These are phyloP conservation scores for Talaromyces atroroseus DNA, from an alignment of 2,329 filamentous ascomycete species.

Conservation along the genomic window DNA sequence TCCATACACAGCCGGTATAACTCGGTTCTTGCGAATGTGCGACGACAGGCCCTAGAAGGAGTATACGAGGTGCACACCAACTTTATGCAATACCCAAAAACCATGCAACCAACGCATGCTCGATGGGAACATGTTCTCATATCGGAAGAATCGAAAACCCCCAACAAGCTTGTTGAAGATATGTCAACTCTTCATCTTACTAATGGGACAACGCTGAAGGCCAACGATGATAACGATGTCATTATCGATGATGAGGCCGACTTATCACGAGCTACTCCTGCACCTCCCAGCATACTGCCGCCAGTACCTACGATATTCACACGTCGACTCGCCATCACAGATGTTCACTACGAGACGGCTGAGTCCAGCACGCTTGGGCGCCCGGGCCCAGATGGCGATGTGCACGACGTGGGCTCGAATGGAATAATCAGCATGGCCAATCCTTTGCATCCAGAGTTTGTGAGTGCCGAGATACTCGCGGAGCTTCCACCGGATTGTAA, in stretches of 20 bases:
- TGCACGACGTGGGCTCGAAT: slow-evolving; percentile 38
- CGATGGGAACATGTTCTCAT: slow-evolving; percentile 68
- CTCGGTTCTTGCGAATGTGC: slow-evolving; percentile 61
- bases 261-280: slow-evolving; percentile 8
- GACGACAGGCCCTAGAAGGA: slow-evolving; percentile 65
- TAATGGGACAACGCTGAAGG: slow-evolving; percentile 22
- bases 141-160: slow-evolving; percentile 31
- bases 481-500: slow-evolving; percentile 54
- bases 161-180: slow-evolving; percentile 27
- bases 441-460: slow-evolving; percentile 31
- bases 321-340: slow-evolving; percentile 59
- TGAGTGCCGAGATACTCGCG: slow-evolving; percentile 36
- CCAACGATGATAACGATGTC: slow-evolving; percentile 11
- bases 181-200: slow-evolving; percentile 32
- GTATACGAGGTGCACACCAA: slow-evolving; percentile 96
- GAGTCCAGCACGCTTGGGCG: slow-evolving; percentile 54
- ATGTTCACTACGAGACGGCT: slow-evolving; percentile 56
- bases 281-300: slow-evolving; percentile 42
- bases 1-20: slow-evolving; percentile 68
- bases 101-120: slow-evolving; percentile 83
- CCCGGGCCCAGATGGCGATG: slow-evolving; percentile 46
- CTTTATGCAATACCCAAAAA: slow-evolving; percentile 75
- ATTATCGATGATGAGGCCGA: slow-evolving; percentile 14
- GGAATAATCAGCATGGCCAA: slow-evolving; percentile 34
- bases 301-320: slow-evolving; percentile 53